A percentile compares a stretch with the other conserved stretches of the same genome.
phyloP scores from a whole-genome alignment of 2,329 filamentous ascomycete genomes.

The Aureobasidium musti region DNA sequence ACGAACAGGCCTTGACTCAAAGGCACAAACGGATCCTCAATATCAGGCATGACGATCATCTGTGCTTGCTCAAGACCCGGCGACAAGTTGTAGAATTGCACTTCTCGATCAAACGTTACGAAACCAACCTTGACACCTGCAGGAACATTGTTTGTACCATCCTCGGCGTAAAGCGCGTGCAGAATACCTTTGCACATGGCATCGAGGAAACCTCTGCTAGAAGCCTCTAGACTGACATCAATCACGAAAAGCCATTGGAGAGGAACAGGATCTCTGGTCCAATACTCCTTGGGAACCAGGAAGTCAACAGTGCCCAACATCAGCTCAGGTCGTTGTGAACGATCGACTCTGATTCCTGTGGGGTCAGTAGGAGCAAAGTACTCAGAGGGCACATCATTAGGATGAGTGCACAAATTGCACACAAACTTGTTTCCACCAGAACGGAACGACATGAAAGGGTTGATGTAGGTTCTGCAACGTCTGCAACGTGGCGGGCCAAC shows the following conservation, averaged over 20 bases:
- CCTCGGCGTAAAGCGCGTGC: conserved; percentile 74
- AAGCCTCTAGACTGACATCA: conserved; percentile 88
- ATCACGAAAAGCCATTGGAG: conserved; percentile 88
- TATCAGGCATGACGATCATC: conserved; percentile 98
- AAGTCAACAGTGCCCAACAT: conserved; percentile 93
- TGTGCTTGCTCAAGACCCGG: conserved; percentile 80
- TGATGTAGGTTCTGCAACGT: conserved; percentile 94
- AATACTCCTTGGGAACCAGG: conserved; percentile 96
- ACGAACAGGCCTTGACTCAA: conserved; percentile 91
- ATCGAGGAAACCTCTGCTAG: conserved; percentile 86
- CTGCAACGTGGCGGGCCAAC: conserved; percentile 85
- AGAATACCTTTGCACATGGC: conserved; percentile 88
- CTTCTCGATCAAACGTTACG: conserved; percentile 92
- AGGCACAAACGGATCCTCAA: conserved; percentile 94
- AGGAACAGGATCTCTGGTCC: conserved; percentile 89
- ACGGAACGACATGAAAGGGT: conserved; percentile 98
- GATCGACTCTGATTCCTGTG: conserved; percentile 81
- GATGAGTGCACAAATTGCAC: conserved; percentile 97
- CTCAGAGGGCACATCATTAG: conserved; percentile 87
- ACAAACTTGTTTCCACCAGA: conserved; percentile 94
- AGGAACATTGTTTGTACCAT: conserved; percentile 59
- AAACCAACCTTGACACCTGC: conserved; percentile 86
- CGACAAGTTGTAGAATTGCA: conserved; percentile 96
- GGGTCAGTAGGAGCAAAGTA: conserved; percentile 93
- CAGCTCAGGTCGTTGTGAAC: conserved; percentile 85